These are phyloP conservation scores for Wallacemonas sp. DNA, from an alignment of 208 protist genomes.

Conservation along the genomic window DNA sequence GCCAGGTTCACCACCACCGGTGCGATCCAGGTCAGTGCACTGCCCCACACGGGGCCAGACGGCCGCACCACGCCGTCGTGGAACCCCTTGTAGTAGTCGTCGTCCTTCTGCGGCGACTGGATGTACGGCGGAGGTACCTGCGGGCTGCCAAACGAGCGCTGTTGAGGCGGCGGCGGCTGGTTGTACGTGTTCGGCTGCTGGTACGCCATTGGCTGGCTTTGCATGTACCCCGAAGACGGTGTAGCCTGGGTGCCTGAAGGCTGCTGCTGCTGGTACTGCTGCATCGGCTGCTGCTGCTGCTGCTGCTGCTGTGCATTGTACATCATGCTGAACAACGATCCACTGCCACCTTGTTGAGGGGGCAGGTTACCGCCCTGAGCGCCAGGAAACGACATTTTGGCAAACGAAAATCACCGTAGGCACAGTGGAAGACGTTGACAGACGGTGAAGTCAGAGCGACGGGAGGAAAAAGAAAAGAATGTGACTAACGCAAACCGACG, in stretches of 20 bases:
- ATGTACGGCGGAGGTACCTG: constrained; percentile 5
- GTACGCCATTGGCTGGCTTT: neutral
- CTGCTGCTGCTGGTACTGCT: constrained; percentile 17
- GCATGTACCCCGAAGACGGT: too few species aligned
- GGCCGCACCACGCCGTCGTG: constrained; percentile 84
- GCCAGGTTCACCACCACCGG: constrained; percentile 80
- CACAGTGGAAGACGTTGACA: too few species aligned
- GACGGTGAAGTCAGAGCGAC: constrained; percentile 1
- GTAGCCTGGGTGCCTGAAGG: too few species aligned
- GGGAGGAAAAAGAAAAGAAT: constrained; percentile 7
- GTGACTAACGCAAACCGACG: neutral
- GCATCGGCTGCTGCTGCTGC: constrained; percentile 20
- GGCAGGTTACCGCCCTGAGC: neutral
- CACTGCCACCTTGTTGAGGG: constrained; percentile 18
- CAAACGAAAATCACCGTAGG: too few species aligned
- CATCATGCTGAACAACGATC: constrained; percentile 83
- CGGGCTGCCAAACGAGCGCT: constrained; percentile 2
- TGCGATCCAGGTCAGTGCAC: constrained; percentile 71
- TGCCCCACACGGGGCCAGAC: constrained; percentile 63
- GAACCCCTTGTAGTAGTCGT: constrained; percentile 91
- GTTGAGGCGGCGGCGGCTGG: constrained; percentile 10
- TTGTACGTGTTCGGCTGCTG: too few species aligned
- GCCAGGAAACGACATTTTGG: neutral
- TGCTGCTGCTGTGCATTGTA: constrained; percentile 65
- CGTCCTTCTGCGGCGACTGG: constrained; percentile 33